Percentiles rank a stretch among this genome's conserved stretches.
Evolutionary conservation across 768 basidiomycete genomes (phyloP).

Genomic region (Pleurotus giganteus): DNA sequence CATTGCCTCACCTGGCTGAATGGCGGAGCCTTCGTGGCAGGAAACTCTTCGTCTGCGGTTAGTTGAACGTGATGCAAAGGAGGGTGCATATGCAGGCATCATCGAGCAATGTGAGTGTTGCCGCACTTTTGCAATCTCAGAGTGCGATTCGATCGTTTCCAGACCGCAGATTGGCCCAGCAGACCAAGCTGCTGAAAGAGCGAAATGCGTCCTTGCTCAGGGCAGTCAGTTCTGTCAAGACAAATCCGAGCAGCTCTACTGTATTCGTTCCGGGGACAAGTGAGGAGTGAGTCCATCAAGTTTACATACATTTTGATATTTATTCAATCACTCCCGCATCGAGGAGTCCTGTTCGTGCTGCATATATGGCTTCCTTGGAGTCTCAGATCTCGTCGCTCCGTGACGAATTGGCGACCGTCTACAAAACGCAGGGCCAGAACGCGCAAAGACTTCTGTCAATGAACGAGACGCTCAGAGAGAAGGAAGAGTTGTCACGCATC

Average conservation of each 20-base stretch:
- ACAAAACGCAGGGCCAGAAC: conserved; percentile 96
- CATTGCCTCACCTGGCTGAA: conserved; percentile 28
- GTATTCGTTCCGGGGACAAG: conserved; percentile 56
- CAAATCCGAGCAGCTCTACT: conserved; percentile 59
- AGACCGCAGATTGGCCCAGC: conserved; percentile 92
- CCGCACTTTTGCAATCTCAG: conserved; percentile 14
- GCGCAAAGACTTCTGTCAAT: conserved; percentile 89
- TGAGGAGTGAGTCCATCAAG: conserved; percentile 61
- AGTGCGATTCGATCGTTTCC: conserved; percentile 13
- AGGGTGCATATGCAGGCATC: conserved; percentile 77
- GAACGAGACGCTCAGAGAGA: conserved; percentile 93
- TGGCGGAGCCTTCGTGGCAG: conserved; percentile 86
- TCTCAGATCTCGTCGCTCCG: conserved; percentile 90
- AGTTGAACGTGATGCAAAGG: conserved; percentile 78
- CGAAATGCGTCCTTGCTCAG: conserved; percentile 87
- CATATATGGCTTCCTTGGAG: conserved; percentile 90
- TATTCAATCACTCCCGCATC: background rate
- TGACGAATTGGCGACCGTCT: conserved; percentile 90
- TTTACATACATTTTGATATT: conserved; percentile 14
- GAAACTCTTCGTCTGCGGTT: conserved; percentile 77
- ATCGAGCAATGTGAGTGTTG: conserved; percentile 94
- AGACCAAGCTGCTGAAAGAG: conserved; percentile 88
- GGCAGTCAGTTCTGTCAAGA: conserved; percentile 73
- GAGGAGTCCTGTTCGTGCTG: conserved; percentile 83
- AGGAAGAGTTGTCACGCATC: conserved; percentile 82